Base-by-base conservation (phyloP, 352 stramenopile species). In the Pythium insidiosum region DNA sequence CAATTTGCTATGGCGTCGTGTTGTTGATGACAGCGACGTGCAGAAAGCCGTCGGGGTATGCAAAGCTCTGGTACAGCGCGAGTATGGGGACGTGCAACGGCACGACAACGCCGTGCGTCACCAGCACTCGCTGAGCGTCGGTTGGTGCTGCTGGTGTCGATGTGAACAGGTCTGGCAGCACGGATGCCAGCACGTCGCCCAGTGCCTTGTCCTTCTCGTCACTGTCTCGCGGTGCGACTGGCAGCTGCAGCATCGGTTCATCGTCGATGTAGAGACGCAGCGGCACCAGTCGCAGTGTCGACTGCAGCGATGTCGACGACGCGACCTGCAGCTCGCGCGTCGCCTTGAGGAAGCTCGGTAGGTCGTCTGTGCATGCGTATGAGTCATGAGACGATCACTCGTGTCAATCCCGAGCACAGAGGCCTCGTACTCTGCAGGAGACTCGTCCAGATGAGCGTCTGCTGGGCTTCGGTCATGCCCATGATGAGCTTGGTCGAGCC, bases 401-500 rank as follows among this genome's bases (percentile, higher is more conserved):
- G 30, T 22, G 20, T 43, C 13, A 26, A 22, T 43, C 31, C 16
- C 23, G 21, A 5, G 2, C 11, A 30, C n/a, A 30, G 41, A 28
- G 18, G 26, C 11, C 20, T 36, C 20, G 12, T 56, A 92, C 80
- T 88, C n/a, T 73, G 57, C 16, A 66, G 52, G 48, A 90, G 58
- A 46, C 75, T 87, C 25, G 67, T 74, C 77, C 77, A 92, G 43
- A 92, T 88, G 52, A 85, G 73, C 6, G 56, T 80, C 45, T 92
- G 80, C 57, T 90, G 76, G 11, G 75, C 74, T 42, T 88, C 74
- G 4, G 80, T 75, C 50, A 92, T 56, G 28, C 50, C 60, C 80
- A 92, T 92, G 43, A 92, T 80, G 29, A 63, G 63, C 48, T 90
- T 89, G 23, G 77, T 92, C 12, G 74, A 84, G 29, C 80, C 77